Evolutionary conservation across 768 basidiomycete species (phyloP).

Genomic region (Hericium coralloides): DNA sequence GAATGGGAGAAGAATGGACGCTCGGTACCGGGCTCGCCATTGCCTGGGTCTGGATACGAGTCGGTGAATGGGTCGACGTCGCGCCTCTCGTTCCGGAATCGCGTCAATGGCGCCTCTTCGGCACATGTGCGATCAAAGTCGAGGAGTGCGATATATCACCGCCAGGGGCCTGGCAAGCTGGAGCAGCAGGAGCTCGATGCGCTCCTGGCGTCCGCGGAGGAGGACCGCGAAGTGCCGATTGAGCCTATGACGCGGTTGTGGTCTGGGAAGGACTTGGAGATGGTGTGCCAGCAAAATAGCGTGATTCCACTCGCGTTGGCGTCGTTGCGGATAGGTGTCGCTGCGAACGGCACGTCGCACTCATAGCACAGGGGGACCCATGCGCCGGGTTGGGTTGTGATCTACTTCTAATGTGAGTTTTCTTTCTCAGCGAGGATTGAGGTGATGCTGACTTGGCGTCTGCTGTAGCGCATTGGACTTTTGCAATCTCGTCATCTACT

Average conservation of each 20-base stretch:
- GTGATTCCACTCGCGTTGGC: slow-evolving; percentile 69
- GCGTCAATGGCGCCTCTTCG: slow-evolving; percentile 7
- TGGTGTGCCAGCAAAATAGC: slow-evolving; percentile 86
- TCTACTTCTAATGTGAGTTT: neutral
- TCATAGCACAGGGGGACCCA: neutral
- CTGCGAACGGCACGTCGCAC: slow-evolving; percentile 7
- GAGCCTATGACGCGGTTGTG: slow-evolving; percentile 43
- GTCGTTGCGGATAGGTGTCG: slow-evolving; percentile 45
- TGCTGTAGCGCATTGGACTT: neutral
- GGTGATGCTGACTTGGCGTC: neutral
- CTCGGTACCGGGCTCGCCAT: slow-evolving; percentile 2
- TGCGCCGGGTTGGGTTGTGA: neutral
- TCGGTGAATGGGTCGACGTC: slow-evolving; percentile 18
- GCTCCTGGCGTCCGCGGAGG: slow-evolving; percentile 12
- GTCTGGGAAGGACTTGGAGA: slow-evolving; percentile 78
- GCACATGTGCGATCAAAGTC: slow-evolving; percentile 57
- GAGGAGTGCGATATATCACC: slow-evolving; percentile 59
- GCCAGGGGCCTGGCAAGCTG: slow-evolving; percentile 52
- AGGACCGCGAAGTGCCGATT: slow-evolving; percentile 25
- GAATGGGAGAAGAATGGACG: neutral
- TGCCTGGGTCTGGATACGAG: slow-evolving; percentile 20
- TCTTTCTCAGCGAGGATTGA: neutral
- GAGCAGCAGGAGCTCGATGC: slow-evolving; percentile 43
- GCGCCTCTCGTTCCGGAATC: slow-evolving; percentile 13
- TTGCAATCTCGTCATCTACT: neutral